Base-by-base conservation (phyloP, 176 grass and related monocot genomes). In the Oryza brachyantha region DNA sequence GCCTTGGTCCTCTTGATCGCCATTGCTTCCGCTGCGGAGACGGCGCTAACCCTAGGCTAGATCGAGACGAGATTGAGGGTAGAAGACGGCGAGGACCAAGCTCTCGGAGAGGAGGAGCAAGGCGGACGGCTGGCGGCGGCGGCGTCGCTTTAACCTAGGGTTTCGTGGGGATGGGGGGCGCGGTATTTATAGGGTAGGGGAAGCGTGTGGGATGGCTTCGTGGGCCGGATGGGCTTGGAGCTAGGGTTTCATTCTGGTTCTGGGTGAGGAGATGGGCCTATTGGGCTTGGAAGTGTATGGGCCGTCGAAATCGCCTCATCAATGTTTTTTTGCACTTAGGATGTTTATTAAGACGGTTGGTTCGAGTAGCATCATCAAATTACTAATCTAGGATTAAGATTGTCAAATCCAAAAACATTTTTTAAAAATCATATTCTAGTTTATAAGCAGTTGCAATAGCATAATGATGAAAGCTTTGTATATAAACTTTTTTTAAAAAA, bases 1-100 rank as follows among this genome's bases (percentile, higher is more conserved):
- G 93, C 93, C 77, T 89, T 96, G 32, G 90, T 86, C 63, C 83
- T 60, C 81, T 96, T 96, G 79, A 92, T 86, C 70, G 90, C 88
- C 93, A 96, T 96, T 35, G 80, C 75, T 36, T 57, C 74, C 41
- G 80, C 75, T 36, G 63, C 74, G 50, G 21, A 13, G 14, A 34
- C 41, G 26, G 72, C 29, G 5, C 76, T 46, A 81, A 62, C 39
- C 7, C 76, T 75, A 81, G 29, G 34, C 76, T 75, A 81, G 77
- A 66, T 58, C 17, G 64, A 32, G 31, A 32, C 3, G 31, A 32
- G 31, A 32, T 58, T 2, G 29, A 64, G 12, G 29, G 5, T 2
- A n/a, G 4, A 43, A 19, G 17, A 38, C 17, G 74, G 50, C 14
- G 84, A 93, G 91, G 91, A 73, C 91, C 91, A 90, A 83, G 91